Evolutionary conservation across 257 asterid genomes (phyloP), one percentile per base, ranked within the genome.

Genomic region (Lithospermum erythrorhizon): DNA sequence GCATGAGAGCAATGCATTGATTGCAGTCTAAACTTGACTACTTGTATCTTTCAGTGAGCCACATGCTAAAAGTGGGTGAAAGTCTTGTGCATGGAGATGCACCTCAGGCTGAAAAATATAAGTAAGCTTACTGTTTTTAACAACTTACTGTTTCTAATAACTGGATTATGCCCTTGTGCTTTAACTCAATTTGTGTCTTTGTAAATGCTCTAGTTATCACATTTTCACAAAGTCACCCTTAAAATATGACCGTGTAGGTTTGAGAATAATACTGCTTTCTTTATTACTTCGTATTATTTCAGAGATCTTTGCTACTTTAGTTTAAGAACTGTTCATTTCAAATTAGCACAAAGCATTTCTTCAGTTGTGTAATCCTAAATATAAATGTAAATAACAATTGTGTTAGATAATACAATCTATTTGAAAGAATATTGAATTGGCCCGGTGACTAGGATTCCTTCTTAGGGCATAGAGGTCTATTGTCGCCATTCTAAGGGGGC

Each of bases 21-120:
- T 19, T 53, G 57, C 16, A 56, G 24, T 58, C 64, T 75, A 58
- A 59, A n/a, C 53, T 64, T 65, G 24, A 23, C 66, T 30, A 41
- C 57, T 29, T 67, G 48, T 14, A 68, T 62, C 55, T 58, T 70
- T 61, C 73, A 83, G 98, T 79, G 53, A 77, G 77, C 56, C 94
- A 91, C 82, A 91, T 91, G 97, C 65, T 91, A 66, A 77, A 72
- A 23, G 90, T 89, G 62, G 98, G 98, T 9, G 79, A 78, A 55
- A 71, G 65, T 68, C 77, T 88, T 20, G 49, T 91, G 57, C 75
- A 62, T 14, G 79, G 78, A 74, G 95, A 91, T 67, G 98, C 90
- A 15, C 95, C 97, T 57, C 66, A 71, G 53, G 82, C 87, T 49
- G 65, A 76, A 70, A 66, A 73, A 15, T 77, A 83, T 76, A 80